Evolutionary conservation across 768 basidiomycete genomes (phyloP), one percentile per base, ranked within the genome.

Genomic region (Coprinellus micaceus): DNA sequence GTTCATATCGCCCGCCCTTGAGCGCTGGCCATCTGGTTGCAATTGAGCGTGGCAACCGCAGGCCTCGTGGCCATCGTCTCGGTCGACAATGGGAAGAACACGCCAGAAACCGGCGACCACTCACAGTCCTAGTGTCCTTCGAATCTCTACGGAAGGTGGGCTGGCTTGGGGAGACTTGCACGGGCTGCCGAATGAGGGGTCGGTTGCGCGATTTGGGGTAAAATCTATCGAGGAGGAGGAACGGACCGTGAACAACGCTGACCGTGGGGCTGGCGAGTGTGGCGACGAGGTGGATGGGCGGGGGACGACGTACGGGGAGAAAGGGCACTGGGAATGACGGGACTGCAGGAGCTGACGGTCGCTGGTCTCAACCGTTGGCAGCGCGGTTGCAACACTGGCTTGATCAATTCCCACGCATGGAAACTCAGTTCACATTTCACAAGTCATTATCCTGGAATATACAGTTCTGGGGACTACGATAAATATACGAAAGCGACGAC

Each of bases 361-460:
- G 73, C 69, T 72, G 74, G 63, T 60, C 62, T 67, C 59, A 60
- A 68, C 67, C 26, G 69, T 69, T 69, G 70, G n/a, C n/a, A n/a
- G n/a, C n/a, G n/a, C n/a, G n/a, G 73, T 76, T 75, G 73, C 74
- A 75, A 75, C 74, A 52, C 56, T 49, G 69, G 72, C 69, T 66
- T 74, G 70, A 75, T 73, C 69, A 67, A 13, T 15, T 37, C 63
- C 61, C 61, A 62, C 55, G 62, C 26, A 45, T 37, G 50, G 58
- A 60, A 64, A 61, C 45, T 30, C 47, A 21, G 36, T 58, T 37
- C 40, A 37, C 29, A 29, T 37, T 44, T 55, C 39, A 33, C 33
- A 55, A 37, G n/a, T 22, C 19, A 40, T 46, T 45, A 48, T 21
- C 17, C 40, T 19, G 19, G 29, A 26, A 30, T n/a, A 30, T 30